phyloP scores from a whole-genome alignment of 1,139 yeast genomes.

The Candida frijolesensis region DNA sequence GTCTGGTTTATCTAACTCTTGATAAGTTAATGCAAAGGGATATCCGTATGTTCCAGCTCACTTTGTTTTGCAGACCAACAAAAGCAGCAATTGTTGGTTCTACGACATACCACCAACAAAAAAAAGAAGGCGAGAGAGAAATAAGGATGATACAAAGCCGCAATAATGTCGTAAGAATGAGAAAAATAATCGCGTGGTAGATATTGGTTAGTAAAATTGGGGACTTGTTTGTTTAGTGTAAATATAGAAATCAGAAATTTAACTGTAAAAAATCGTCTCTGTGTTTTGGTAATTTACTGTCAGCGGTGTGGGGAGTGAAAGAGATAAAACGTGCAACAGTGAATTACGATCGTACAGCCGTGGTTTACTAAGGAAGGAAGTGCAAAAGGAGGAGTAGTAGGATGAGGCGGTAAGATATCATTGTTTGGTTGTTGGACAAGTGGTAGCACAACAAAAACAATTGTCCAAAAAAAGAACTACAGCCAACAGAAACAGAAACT shows the following conservation, averaged over 20 bases:
- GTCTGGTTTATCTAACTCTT: too few relatives aligned
- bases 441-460: neutral
- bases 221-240: neutral
- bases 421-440: neutral
- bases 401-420: neutral
- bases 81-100: too few relatives aligned
- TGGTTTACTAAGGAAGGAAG: neutral
- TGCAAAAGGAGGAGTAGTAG: too few relatives aligned
- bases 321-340: neutral
- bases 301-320: neutral
- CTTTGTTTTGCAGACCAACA: too few relatives aligned
- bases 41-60: too few relatives aligned
- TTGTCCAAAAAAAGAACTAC: neutral
- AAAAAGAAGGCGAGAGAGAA: neutral
- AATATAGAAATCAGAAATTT: neutral
- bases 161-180: too few relatives aligned
- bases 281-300: neutral
- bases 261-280: neutral
- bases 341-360: too few relatives aligned
- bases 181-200: neutral
- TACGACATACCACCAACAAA: too few relatives aligned
- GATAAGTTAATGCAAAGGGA: too few relatives aligned
- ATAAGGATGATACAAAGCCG: neutral
- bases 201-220: too few relatives aligned
- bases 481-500: neutral